Percentiles rank a stretch among this genome's conserved stretches.
Conservation (phyloP, 345 rosid genomes). For the Camelina hispida region DNA sequence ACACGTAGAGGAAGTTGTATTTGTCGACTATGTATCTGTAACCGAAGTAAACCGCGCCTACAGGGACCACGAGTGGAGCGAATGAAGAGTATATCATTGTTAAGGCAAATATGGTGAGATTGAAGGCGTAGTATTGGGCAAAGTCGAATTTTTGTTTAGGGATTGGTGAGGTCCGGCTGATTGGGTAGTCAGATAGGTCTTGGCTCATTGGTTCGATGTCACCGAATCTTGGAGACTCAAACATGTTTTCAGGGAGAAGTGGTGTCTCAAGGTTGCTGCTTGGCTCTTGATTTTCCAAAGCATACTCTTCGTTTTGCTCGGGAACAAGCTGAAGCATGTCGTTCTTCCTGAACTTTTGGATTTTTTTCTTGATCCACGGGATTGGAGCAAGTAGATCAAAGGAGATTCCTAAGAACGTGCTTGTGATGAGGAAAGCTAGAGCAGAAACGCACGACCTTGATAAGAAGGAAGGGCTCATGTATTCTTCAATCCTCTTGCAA, state of each 20-base stretch:
- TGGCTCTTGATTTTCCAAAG: conserved; percentile 65
- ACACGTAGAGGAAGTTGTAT: conserved; percentile 91
- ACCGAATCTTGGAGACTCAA: conserved; percentile 63
- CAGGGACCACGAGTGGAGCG: conserved; percentile 93
- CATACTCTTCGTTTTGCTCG: conserved; percentile 83
- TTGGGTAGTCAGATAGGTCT: conserved; percentile 81
- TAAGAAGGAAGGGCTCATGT: conserved; percentile 90
- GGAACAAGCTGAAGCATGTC: conserved; percentile 99
- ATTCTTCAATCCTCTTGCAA: conserved; percentile 95
- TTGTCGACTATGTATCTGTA: conserved; percentile 95
- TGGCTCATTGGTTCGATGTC: conserved; percentile 61
- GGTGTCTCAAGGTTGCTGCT: conserved; percentile 73
- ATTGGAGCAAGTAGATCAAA: conserved; percentile 88
- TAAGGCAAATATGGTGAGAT: conserved; percentile 88
- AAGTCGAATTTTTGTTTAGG: conserved; percentile 97
- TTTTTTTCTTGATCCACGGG: conserved; percentile 95
- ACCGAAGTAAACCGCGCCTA: conserved; percentile 92
- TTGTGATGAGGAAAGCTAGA: conserved; percentile 85
- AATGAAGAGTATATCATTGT: conserved; percentile 93
- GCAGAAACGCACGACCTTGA: conserved; percentile 95
- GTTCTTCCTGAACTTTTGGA: conserved; percentile 83
- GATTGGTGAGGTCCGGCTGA: conserved; percentile 81
- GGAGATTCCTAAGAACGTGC: conserved; percentile 96
- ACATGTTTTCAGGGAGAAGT: conserved; percentile 63
- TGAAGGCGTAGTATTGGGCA: conserved; percentile 95